These are phyloP conservation scores for Ogataea pilisensis DNA, from an alignment of 805 yeast species.

Conservation along the genomic window DNA sequence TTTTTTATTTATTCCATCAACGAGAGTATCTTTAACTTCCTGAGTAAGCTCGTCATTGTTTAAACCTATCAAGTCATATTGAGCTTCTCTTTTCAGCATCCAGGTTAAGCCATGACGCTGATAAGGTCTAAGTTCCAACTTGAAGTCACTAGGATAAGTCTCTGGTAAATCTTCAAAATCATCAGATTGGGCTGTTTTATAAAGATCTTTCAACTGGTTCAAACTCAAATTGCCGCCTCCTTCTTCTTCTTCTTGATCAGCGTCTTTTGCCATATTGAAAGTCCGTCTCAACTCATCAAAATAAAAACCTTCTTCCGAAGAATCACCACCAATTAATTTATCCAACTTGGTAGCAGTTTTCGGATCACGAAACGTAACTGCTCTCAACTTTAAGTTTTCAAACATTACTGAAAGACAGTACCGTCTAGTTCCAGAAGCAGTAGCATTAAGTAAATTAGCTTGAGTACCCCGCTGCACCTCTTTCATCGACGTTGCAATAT, in stretches of 20 bases:
- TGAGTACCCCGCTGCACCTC: conserved; percentile 1
- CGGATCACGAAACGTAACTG: conserved; percentile 14
- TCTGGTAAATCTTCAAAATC: conserved; percentile 54
- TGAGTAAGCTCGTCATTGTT: conserved; percentile 23
- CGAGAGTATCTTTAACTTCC: conserved; percentile 20
- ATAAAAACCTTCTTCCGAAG: conserved; percentile 10
- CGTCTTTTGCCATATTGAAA: conserved; percentile 6
- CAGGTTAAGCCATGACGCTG: conserved; percentile 84
- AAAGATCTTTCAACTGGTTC: conserved; percentile 74
- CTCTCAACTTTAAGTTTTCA: conserved; percentile 8
- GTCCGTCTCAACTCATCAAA: conserved; percentile 15
- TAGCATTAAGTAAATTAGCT: neutral
- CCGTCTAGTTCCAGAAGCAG: conserved; percentile 2
- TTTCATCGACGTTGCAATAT: conserved; percentile 5
- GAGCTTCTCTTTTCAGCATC: conserved; percentile 82
- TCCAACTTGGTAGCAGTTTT: too few species aligned
- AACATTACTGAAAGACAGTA: conserved; percentile 14
- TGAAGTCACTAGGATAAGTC: conserved; percentile 54
- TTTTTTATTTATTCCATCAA: conserved; percentile 25
- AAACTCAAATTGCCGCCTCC: conserved; percentile 37
- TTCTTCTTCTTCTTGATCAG: conserved; percentile 5
- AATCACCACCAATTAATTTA: too few species aligned
- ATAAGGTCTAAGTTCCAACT: conserved; percentile 61
- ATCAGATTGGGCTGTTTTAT: conserved; percentile 56
- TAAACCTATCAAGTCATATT: conserved; percentile 40